Conservation (phyloP, 108 stramenopile genomes). For the Cyclotella distinguenda region DNA sequence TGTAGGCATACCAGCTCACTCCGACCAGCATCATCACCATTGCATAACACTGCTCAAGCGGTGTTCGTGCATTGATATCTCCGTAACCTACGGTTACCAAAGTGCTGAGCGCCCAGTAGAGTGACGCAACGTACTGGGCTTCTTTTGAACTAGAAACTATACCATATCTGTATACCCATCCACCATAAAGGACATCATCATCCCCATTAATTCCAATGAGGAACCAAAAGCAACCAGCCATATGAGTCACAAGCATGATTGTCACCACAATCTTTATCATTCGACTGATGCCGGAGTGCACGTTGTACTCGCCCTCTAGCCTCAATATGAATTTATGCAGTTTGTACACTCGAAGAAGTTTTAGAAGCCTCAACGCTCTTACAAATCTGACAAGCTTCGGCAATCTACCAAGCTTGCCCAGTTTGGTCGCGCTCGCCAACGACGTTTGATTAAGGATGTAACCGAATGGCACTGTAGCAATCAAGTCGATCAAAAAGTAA, state of each 20-base stretch:
- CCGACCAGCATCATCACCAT: constrained; percentile 53
- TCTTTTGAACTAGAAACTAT: constrained; percentile 1
- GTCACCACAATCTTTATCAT: constrained; percentile 46
- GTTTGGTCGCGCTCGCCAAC: constrained; percentile 10
- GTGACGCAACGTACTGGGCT: constrained; percentile 26
- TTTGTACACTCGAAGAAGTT: constrained; percentile 22
- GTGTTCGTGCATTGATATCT: constrained; percentile 42
- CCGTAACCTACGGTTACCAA: constrained; percentile 57
- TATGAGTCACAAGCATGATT: constrained; percentile 46
- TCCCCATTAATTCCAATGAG: constrained; percentile 39
- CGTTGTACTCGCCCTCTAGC: constrained; percentile 34
- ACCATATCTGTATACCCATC: constrained; percentile 39
- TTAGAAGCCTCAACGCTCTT: constrained; percentile 18
- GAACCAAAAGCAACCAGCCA: constrained; percentile 54
- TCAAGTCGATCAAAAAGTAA: constrained; percentile 39
- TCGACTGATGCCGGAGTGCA: constrained; percentile 34
- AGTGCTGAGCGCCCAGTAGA: constrained; percentile 58
- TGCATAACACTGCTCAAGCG: constrained; percentile 38
- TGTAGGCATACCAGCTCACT: constrained; percentile 50
- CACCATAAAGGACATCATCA: constrained; percentile 12
- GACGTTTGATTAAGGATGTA: constrained; percentile 16
- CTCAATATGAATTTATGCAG: constrained; percentile 14
- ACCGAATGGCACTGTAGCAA: constrained; percentile 39
- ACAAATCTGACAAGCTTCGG: constrained; percentile 37
- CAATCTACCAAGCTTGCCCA: constrained; percentile 34